Base-by-base conservation (phyloP, 2,329 filamentous ascomycete species). In the Colletotrichum sp. region DNA sequence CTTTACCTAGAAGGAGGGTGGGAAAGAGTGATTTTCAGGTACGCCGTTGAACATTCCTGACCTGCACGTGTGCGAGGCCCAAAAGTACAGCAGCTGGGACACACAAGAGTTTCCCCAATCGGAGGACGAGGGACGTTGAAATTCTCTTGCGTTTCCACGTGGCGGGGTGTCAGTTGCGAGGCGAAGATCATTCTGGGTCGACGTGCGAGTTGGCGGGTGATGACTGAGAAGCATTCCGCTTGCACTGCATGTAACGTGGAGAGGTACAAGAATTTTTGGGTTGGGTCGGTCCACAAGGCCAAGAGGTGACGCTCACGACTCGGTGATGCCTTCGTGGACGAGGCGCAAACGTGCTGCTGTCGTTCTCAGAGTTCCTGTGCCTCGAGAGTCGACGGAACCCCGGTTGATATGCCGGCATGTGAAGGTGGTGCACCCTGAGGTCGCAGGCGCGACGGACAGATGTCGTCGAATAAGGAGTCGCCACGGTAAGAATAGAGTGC, bases 391-490 rank as follows among this genome's bases (percentile, higher is more conserved):
- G 58, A 30, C 60, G 30, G 48, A 38, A 67, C 43, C 43, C n/a
- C 43, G 48, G 34, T 16, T 28, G 28, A 66, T 62, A 34, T 73
- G 34, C 43, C 34, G 65, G 70, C 69, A 69, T 58, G 12, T 60
- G 24, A 48, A 73, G 32, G 38, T 56, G 24, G 55, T 67, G 30
- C 28, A 56, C 69, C 58, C 38, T 8, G 56, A 62, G 10, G 67
- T 26, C 56, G 68, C 61, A 36, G 55, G 61, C 62, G 36, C 21
- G 24, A 67, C 28, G 38, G 58, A 15, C n/a, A 66, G 68, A 36
- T 34, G 62, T 58, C 26, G 48, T 76, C 73, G 70, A 76, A 76
- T 73, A 15, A 73, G 73, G 30, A 30, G 48, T 34, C 73, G 70
- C 58, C 73, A 76, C 65, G 70, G 73, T 30, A n/a, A 67, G 36